Conservation (phyloP, 768 basidiomycete species). For the Tylopilus sp. region DNA sequence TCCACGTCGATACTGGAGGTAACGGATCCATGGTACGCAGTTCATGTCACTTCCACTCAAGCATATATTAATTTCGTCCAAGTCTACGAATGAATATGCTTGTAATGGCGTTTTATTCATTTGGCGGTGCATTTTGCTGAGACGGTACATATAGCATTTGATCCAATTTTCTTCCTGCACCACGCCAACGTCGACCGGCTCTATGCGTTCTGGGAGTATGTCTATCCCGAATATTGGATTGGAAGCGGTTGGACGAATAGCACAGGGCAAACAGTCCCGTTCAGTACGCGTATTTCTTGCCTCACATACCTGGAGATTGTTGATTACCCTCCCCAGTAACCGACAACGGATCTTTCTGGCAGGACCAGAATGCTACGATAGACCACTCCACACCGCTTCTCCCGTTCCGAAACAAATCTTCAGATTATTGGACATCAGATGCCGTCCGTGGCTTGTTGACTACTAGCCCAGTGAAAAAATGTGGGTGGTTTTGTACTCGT, state of each 20-base stretch:
- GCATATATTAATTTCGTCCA: background rate
- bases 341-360: background rate
- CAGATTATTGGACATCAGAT: slow-evolving; percentile 12
- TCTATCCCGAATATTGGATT: slow-evolving; percentile 17
- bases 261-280: background rate
- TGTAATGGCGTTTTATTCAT: background rate
- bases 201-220: slow-evolving; percentile 19
- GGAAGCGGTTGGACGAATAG: slow-evolving; percentile 8
- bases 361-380: background rate
- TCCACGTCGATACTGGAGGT: slow-evolving; percentile 17
- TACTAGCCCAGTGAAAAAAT: background rate
- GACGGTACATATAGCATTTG: slow-evolving; percentile 5
- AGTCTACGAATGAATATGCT: slow-evolving; percentile 18
- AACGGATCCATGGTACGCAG: slow-evolving; percentile 16
- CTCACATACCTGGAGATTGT: background rate
- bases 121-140: background rate
- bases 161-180: slow-evolving; percentile 17
- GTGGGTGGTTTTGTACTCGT: background rate
- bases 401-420: slow-evolving; percentile 11
- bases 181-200: slow-evolving; percentile 17
- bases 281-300: slow-evolving; percentile 1
- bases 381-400: background rate
- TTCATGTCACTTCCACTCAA: background rate
- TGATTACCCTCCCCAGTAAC: background rate
- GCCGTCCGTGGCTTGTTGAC: background rate